Conservation (phyloP, 129 eudicot species). For the Saussurea involucrata region DNA sequence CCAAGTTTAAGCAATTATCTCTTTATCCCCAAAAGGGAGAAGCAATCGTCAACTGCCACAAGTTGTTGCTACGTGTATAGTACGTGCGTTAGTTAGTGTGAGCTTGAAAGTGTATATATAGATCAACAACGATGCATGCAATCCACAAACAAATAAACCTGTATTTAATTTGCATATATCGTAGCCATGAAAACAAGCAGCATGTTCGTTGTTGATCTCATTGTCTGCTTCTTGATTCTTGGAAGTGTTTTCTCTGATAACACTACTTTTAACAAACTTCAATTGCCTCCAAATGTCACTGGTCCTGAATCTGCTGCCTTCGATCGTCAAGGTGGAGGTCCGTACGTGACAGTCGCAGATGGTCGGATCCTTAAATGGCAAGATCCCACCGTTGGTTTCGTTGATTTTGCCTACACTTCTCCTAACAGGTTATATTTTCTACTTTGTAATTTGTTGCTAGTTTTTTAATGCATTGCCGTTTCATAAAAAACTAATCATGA, state of each 20-base stretch:
- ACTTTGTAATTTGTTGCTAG: too few species aligned
- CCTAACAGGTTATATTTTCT: constrained; percentile 30
- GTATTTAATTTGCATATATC: neutral
- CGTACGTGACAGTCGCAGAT: constrained; percentile 34
- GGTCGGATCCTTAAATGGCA: constrained; percentile 46
- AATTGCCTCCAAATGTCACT: constrained; percentile 26
- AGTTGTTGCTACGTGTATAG: constrained; percentile 10
- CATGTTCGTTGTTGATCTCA: neutral
- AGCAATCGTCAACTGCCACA: constrained; percentile 22
- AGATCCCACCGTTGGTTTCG: constrained; percentile 26
- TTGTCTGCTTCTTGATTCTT: constrained; percentile 13
- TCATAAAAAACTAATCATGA: too few species aligned
- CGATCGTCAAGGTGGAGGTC: constrained; percentile 41
- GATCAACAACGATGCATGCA: constrained; percentile 8
- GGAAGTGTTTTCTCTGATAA: constrained; percentile 14
- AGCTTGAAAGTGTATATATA: constrained; percentile 1
- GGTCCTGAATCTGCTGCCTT: constrained; percentile 39
- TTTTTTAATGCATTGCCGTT: too few species aligned
- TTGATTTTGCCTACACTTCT: constrained; percentile 40
- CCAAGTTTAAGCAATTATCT: constrained; percentile 26
- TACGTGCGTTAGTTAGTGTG: neutral
- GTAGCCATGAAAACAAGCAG: constrained; percentile 14
- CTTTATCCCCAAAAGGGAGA: constrained; percentile 19
- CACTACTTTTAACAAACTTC: constrained; percentile 18
- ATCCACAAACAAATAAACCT: neutral